A percentile compares a stretch with the other conserved stretches of the same genome.
Conservation (phyloP, 1,284 basidiomycete species). For the Blastosporella zonata region DNA sequence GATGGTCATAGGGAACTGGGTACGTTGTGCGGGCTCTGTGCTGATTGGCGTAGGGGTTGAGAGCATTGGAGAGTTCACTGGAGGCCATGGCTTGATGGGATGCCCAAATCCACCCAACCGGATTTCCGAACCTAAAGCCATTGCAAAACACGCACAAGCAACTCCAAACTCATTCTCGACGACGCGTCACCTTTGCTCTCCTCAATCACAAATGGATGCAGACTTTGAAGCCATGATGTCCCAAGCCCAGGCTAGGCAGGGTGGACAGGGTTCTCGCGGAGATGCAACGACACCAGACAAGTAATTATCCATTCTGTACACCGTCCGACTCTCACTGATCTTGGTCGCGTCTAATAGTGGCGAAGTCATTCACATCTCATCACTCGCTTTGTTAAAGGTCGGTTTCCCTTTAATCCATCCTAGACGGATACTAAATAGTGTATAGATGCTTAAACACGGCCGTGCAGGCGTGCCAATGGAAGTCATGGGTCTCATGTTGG, state of each 20-base stretch:
- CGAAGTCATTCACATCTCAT: constrained; percentile 96
- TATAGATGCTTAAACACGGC: constrained; percentile 98
- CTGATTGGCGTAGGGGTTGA: constrained; percentile 62
- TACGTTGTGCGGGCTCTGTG: constrained; percentile 34
- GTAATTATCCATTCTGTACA: constrained; percentile 36
- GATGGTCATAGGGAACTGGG: constrained; percentile 25
- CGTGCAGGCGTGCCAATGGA: constrained; percentile 99
- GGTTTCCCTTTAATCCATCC: constrained; percentile 14
- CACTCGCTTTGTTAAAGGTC: constrained; percentile 90
- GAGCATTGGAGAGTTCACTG: constrained; percentile 73
- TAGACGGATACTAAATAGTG: not conserved
- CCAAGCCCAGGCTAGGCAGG: constrained; percentile 43
- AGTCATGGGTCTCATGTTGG: constrained; percentile 99
- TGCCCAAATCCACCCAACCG: not conserved
- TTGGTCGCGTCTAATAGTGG: constrained; percentile 55
- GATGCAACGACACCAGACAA: constrained; percentile 71
- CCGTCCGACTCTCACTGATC: not conserved
- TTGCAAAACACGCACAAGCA: constrained; percentile 34
- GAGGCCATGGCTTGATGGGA: constrained; percentile 37
- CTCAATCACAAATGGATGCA: constrained; percentile 42
- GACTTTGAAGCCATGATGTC: constrained; percentile 59
- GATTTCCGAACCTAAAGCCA: constrained; percentile 18
- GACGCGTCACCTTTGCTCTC: constrained; percentile 48
- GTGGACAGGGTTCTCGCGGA: constrained; percentile 35
- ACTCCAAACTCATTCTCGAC: constrained; percentile 6